A percentile compares a stretch with the other conserved stretches of the same genome.
These are phyloP conservation scores for barrel medic (Medicago truncatula) DNA, from an alignment of 306 rosid species.

Conservation along the genomic window MtrunA17r5.0-ANR NC_053045.1:56090001-56090500, in stretches of 20 bases:
- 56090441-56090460: no score
- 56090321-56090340: no score
- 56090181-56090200: slow-evolving; percentile 97
- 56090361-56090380: no score
- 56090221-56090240: neutral
- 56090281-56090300: no score
- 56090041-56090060: slow-evolving; percentile 77
- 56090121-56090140: slow-evolving; percentile 98
- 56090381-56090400: no score
- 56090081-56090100: slow-evolving; percentile 98
- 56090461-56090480: no score
- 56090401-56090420: no score
- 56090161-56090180: slow-evolving; percentile 99
- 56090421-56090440: no score
- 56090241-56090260: no score
- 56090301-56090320: no score
- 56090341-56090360: no score
- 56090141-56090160: slow-evolving; percentile 98
- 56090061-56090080: slow-evolving; percentile 93
- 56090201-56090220: slow-evolving; percentile 43
- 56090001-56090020: neutral
- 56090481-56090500: neutral
- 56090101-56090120: slow-evolving; percentile 87
- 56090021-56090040: neutral
- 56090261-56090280: no score